Percentiles rank a stretch among this genome's conserved stretches.
phyloP scores from a whole-genome alignment of 2,329 filamentous ascomycete species.

The Colletotrichum limetticola region DNA sequence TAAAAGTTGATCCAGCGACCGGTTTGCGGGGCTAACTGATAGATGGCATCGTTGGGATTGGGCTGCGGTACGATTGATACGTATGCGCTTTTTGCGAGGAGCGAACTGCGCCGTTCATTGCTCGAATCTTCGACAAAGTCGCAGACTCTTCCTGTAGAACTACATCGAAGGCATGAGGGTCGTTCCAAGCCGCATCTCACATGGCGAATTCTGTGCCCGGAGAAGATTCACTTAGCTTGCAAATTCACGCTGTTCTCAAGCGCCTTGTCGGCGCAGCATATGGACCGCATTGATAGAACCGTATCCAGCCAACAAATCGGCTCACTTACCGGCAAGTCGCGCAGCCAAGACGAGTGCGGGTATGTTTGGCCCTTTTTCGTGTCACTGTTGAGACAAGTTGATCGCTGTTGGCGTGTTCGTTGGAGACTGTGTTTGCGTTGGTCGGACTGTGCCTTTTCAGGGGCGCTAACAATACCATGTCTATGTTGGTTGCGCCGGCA shows the following conservation, averaged over 20 bases:
- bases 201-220: background rate
- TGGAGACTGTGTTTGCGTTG: background rate
- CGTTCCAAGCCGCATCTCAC: background rate
- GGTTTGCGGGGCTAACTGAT: background rate
- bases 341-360: background rate
- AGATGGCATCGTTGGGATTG: background rate
- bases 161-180: background rate
- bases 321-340: background rate
- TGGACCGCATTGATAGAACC: background rate
- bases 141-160: background rate
- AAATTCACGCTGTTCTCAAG: background rate
- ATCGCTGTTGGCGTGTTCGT: background rate
- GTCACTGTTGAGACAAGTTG: background rate
- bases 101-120: background rate
- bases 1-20: background rate
- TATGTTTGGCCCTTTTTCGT: background rate
- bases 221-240: background rate
- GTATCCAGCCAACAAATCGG: background rate
- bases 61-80: background rate
- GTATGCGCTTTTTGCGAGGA: background rate
- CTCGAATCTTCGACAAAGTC: background rate
- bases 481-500: background rate
- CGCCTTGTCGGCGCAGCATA: background rate
- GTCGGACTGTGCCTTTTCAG: background rate
- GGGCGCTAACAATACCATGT: background rate